Conservation (phyloP, 805 yeast genomes). For the Zygosaccharomyces siamensis region DNA sequence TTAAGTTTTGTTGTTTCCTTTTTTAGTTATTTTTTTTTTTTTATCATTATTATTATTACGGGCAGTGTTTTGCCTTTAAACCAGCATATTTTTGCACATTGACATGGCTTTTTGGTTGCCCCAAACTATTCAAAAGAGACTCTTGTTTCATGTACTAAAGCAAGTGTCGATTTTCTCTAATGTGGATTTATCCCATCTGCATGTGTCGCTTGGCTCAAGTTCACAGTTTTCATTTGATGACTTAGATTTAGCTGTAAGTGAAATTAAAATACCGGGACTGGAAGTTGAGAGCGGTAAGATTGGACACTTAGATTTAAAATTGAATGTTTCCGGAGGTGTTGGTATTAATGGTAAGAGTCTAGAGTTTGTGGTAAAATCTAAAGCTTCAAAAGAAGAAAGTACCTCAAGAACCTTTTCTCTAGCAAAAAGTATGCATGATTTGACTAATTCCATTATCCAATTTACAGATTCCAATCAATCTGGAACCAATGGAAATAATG, state of each 20-base stretch:
- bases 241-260: constrained; percentile 68
- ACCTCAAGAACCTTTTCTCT: constrained; percentile 43
- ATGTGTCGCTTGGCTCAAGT: constrained; percentile 66
- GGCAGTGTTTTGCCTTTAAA: background rate
- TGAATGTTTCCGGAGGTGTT: constrained; percentile 70
- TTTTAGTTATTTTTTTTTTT: background rate
- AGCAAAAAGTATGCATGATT: constrained; percentile 68
- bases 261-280: constrained; percentile 60
- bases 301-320: constrained; percentile 48
- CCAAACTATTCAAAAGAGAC: constrained; percentile 76
- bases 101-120: constrained; percentile 60
- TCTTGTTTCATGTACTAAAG: constrained; percentile 72
- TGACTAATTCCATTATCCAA: constrained; percentile 50
- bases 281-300: constrained; percentile 58
- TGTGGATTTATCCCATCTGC: constrained; percentile 74
- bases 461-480: constrained; percentile 28
- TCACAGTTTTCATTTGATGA: constrained; percentile 50
- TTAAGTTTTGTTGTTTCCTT: background rate
- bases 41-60: no score
- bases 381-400: constrained; percentile 18
- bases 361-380: constrained; percentile 34
- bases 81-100: background rate
- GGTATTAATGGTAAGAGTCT: constrained; percentile 54
- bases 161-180: constrained; percentile 79
- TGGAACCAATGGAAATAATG: background rate